A percentile compares a stretch with the other conserved stretches of the same genome.
phyloP scores from a whole-genome alignment of 2,329 filamentous ascomycete species.

The Exophiala spinifera region DNA sequence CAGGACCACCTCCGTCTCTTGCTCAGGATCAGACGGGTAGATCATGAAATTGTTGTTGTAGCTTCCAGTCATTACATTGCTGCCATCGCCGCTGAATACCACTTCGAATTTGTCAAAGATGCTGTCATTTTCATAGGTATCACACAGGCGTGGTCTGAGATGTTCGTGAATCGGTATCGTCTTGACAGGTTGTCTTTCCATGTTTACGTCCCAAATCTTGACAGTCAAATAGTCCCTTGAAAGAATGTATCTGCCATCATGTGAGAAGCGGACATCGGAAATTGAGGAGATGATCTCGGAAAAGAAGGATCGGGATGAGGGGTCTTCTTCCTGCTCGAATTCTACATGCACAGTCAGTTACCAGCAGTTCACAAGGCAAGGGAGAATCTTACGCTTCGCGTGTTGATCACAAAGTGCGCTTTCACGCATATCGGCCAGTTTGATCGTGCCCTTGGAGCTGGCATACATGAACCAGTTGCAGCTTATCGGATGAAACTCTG shows the following conservation, averaged over 20 bases:
- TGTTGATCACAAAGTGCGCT: conserved; percentile 95
- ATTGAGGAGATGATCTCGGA: conserved; percentile 99
- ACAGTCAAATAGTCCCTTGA: conserved; percentile 97
- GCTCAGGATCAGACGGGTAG: conserved; percentile 91
- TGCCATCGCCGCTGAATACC: conserved; percentile 94
- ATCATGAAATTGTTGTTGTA: conserved; percentile 99
- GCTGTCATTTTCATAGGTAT: conserved; percentile 98
- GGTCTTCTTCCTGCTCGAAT: conserved; percentile 98
- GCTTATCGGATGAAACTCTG: conserved; percentile 93
- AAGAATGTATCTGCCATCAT: conserved; percentile 94
- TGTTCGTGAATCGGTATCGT: conserved; percentile 99
- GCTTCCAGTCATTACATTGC: conserved; percentile 99
- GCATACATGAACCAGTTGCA: conserved; percentile 99
- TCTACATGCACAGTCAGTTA: conserved; percentile 53
- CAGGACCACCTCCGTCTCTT: conserved; percentile 94
- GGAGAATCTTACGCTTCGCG: conserved; percentile 71
- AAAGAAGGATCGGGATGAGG: conserved; percentile 95
- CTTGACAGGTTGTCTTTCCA: conserved; percentile 96
- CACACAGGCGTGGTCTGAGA: conserved; percentile 85
- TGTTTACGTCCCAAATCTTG: conserved; percentile 99
- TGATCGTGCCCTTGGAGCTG: conserved; percentile 98
- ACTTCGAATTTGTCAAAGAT: conserved; percentile 99
- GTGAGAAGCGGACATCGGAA: conserved; percentile 95
- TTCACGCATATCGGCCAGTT: conserved; percentile 96
- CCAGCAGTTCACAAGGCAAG: background rate